A percentile compares a stretch with the other conserved stretches of the same genome.
Conservation (phyloP, 2,329 filamentous ascomycete species). For the Verticillium dahliae region DNA sequence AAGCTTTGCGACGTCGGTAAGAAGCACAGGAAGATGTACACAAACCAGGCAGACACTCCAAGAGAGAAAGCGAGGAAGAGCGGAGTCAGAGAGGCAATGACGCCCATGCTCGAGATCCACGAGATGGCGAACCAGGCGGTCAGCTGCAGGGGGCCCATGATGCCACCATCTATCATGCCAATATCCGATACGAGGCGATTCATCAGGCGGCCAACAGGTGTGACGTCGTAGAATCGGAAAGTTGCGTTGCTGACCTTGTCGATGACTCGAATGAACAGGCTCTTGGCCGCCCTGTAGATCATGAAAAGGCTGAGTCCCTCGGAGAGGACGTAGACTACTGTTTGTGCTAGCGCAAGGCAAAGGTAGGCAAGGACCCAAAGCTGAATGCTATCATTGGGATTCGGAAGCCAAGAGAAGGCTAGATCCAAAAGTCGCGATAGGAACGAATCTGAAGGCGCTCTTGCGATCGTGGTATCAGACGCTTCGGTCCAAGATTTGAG, state of each 20-base stretch:
- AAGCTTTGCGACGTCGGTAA: slow-evolving; percentile 78
- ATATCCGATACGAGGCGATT: slow-evolving; percentile 89
- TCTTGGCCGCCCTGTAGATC: slow-evolving; percentile 69
- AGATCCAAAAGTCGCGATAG: slow-evolving; percentile 12
- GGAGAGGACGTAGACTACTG: slow-evolving; percentile 52
- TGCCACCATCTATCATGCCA: slow-evolving; percentile 81
- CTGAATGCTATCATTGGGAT: slow-evolving; percentile 57
- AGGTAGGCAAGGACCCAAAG: slow-evolving; percentile 73
- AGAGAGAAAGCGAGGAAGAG: slow-evolving; percentile 68
- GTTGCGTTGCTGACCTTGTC: slow-evolving; percentile 69
- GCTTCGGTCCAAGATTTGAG: slow-evolving; percentile 83
- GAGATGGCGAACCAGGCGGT: slow-evolving; percentile 66
- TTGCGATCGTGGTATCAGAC: slow-evolving; percentile 33
- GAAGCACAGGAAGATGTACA: slow-evolving; percentile 69
- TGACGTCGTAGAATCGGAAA: slow-evolving; percentile 87
- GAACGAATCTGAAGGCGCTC: slow-evolving; percentile 10
- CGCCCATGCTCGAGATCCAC: slow-evolving; percentile 65
- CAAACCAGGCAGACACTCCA: slow-evolving; percentile 59
- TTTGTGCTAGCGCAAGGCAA: slow-evolving; percentile 54
- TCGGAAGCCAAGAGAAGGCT: slow-evolving; percentile 48
- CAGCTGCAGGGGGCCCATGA: slow-evolving; percentile 64
- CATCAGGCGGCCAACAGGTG: slow-evolving; percentile 83
- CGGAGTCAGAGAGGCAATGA: slow-evolving; percentile 76
- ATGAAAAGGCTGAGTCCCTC: slow-evolving; percentile 69
- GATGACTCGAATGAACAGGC: slow-evolving; percentile 69